Evolutionary conservation across 306 rosid species (phyloP), one percentile per base, ranked within the genome.

Genomic region (Prunus mume): DNA sequence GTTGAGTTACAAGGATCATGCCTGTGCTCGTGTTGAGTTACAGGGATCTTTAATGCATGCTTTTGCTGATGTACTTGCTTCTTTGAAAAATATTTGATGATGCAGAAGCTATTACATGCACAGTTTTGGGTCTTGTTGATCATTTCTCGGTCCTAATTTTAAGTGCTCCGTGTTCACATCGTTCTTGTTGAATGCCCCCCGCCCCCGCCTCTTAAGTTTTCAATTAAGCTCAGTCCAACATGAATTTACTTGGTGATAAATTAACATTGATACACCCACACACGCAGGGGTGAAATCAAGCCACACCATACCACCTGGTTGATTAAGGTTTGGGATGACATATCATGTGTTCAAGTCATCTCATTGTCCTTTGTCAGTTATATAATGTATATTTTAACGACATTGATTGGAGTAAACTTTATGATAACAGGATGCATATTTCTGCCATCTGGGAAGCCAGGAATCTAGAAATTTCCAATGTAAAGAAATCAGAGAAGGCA

Each of bases 371-470:
- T 51, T 64, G 22, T 56, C 30, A 63, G n/a, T 71, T 55, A 1
- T 68, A 49, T 57, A 50, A 32, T 50, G 43, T 46, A 67, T 24
- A 15, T 60, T 19, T 58, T 22, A 20, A 55, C 30, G 34, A 45
- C 74, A 75, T 79, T 72, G 76, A 63, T 54, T 73, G 30, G 51
- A 32, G 38, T 84, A 6, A 56, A 25, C 25, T 58, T 68, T 55
- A 25, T 81, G 72, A 20, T 74, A 22, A 51, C 81, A 94, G 98
- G 81, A 80, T 68, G 83, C 83, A 87, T 72, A 76, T 89, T 55
- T 67, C 87, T 73, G 85, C 83, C 74, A 83, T 95, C 62, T 56
- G 73, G 61, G 86, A 84, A 79, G 92, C 91, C 60, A 81, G 71
- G 82, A 83, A 41, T 41, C 80, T 63, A n/a, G 93, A 89, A 81